A percentile compares a stretch with the other conserved stretches of the same genome.
Conservation (phyloP, 192 early-diverging fungal species). For the Gryganskiella cystojenkinii region DNA sequence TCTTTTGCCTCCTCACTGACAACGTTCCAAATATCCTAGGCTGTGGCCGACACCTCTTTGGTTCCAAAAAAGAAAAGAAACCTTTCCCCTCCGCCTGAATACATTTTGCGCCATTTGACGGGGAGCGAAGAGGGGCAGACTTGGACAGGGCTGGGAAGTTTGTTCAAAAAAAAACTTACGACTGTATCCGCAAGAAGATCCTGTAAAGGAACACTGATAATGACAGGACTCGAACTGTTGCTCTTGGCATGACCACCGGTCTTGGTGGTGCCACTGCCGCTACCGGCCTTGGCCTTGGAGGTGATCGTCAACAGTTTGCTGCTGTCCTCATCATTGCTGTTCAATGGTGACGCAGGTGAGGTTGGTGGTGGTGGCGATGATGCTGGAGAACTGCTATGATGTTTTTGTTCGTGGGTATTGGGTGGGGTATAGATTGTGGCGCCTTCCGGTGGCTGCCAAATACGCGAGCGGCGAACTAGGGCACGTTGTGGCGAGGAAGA, state of each 20-base stretch:
- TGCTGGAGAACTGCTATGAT: neutral
- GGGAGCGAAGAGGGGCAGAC: too few relatives aligned
- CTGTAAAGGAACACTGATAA: conserved; percentile 40
- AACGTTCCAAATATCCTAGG: too few relatives aligned
- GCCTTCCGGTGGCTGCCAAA: conserved; percentile 34
- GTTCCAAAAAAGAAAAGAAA: too few relatives aligned
- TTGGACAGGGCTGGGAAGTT: too few relatives aligned
- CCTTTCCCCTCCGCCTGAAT: too few relatives aligned
- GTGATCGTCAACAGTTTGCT: neutral
- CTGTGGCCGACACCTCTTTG: too few relatives aligned
- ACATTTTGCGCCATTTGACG: too few relatives aligned
- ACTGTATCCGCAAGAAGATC: conserved; percentile 42
- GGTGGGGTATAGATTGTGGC: conserved; percentile 34
- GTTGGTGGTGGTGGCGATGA: neutral
- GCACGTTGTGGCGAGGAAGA: neutral
- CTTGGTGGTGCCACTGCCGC: neutral
- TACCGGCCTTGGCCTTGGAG: conserved; percentile 24
- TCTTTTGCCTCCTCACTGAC: too few relatives aligned
- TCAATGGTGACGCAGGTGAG: neutral
- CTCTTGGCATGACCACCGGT: neutral
- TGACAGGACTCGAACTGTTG: neutral
- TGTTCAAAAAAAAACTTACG: conserved; percentile 15
- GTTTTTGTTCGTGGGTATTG: neutral
- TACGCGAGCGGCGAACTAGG: conserved; percentile 1
- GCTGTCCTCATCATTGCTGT: too few relatives aligned